Base-by-base conservation (phyloP, 352 stramenopile genomes). In the Salisapilia sapeloensis region DNA sequence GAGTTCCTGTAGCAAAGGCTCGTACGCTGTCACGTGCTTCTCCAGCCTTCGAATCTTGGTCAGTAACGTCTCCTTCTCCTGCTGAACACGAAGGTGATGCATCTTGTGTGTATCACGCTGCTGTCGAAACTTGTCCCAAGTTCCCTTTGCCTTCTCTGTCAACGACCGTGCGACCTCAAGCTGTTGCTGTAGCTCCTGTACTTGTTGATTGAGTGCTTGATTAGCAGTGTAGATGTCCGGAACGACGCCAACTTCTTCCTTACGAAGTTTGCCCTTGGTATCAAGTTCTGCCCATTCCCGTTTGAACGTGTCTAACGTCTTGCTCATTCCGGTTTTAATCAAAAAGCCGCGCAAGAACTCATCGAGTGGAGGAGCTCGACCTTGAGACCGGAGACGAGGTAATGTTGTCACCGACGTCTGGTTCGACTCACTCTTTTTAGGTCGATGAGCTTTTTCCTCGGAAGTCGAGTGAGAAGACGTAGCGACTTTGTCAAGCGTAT, bases 281-380 rank as follows among this genome's bases (percentile, higher is more conserved):
- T 92, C 58, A 28, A 96, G 81, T 43, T 96, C 84, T 57, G 95
- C 96, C 86, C 89, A 96, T 56, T 96, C 89, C 42, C 91, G 86
- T 50, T 97, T 97, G 54, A 97, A 97, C 42, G 62, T 63, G 37
- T 96, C 83, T 19, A 97, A 67, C 31, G 86, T 95, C 17, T 64
- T 56, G 5, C 57, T 37, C 63, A 97, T 92, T 21, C 72, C 64
- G 10, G 91, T 51, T 43, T 96, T 96, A 51, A 97, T 95, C 29
- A 96, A 54, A 46, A 97, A 97, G 41, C 96, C 96, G 22, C 84
- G 76, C 42, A 97, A 78, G 29, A 96, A 96, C 36, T 97, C 86
- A 48, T 97, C 86, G 16, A 95, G 71, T 8, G 96, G 80, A 0
- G 79, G 66, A 4, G 85, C 85, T 17, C 65, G 57, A 33, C 80